These are phyloP conservation scores for Cladosporium sp. DNA, from an alignment of 2,329 filamentous ascomycete species.

Conservation along the genomic window DNA sequence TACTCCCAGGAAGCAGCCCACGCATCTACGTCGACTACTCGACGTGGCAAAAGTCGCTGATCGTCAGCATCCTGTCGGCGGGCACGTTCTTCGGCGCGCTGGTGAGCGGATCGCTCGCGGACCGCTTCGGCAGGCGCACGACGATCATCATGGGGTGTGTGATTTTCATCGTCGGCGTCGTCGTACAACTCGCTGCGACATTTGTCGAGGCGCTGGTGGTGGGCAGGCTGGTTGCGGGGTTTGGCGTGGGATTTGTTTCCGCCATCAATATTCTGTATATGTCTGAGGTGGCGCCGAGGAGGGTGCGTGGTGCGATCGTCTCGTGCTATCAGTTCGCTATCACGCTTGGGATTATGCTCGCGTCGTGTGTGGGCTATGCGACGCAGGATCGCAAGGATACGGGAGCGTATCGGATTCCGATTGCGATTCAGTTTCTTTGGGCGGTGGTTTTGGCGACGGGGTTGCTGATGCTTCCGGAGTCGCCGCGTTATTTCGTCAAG, in stretches of 20 bases:
- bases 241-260: conserved; percentile 70
- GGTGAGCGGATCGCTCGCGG: conserved; percentile 53
- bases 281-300: conserved; percentile 48
- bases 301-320: conserved; percentile 74
- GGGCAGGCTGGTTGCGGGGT: conserved; percentile 69
- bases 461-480: conserved; percentile 75
- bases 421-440: conserved; percentile 76
- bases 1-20: conserved; percentile 13
- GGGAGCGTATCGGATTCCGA: conserved; percentile 74
- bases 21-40: conserved; percentile 24
- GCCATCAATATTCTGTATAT: conserved; percentile 53
- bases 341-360: conserved; percentile 73
- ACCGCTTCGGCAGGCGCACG: conserved; percentile 61
- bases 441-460: conserved; percentile 69
- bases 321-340: conserved; percentile 81
- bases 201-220: conserved; percentile 62
- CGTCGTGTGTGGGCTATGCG: conserved; percentile 69
- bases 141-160: conserved; percentile 59
- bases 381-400: conserved; percentile 60
- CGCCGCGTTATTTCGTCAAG: conserved; percentile 80
- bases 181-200: conserved; percentile 58
- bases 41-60: conserved; percentile 49
- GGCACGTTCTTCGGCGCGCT: conserved; percentile 75
- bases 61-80: conserved; percentile 71
- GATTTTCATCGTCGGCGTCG: conserved; percentile 56